Evolutionary conservation across 2,329 filamentous ascomycete genomes (phyloP), one percentile per base, ranked within the genome.

Genomic region (Pseudofabraea citricarpa): DNA sequence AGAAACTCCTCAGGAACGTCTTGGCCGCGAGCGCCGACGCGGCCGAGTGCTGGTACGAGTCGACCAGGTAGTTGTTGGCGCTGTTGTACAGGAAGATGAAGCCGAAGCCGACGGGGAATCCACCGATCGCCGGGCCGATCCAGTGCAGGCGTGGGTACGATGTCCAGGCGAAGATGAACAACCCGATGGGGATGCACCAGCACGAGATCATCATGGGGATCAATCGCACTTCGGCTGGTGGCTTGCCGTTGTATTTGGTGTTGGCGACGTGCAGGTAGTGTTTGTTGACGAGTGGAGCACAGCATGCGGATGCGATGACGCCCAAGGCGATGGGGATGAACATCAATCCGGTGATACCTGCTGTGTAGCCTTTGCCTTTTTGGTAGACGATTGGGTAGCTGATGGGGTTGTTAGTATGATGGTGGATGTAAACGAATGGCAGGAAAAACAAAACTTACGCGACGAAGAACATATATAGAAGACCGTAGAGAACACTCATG

Each of bases 261-360:
- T 74, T 31, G 13, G 27, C 75, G 24, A 87, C 63, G 27, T 64
- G 75, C 45, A 91, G 65, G 68, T 95, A 95, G 67, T 94, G 84
- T 48, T 77, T 84, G 74, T 95, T 94, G 58, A 95, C 80, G 0
- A 84, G 53, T 0, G 89, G 85, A 1, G 86, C 71, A 63, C 79
- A 87, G 10, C 66, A 57, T 13, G 87, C 85, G 1, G 83, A 85
- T 32, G 67, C 47, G 2, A 91, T 15, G 13, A 93, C 87, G 40
- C 88, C 88, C 15, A 93, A 67, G 6, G 87, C 87, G 36, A 93
- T 63, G 2, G 87, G 87, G 49, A 93, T 90, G 64, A 94, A 94
- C 84, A 93, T 91, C 7, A 94, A 72, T 36, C 88, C 89, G 0
- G 87, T 90, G 21, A 71, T 82, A 26, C 85, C 77, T 21, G 87